Evolutionary conservation across 306 rosid species (phyloP).

Genomic region (Acacia confusa): DNA sequence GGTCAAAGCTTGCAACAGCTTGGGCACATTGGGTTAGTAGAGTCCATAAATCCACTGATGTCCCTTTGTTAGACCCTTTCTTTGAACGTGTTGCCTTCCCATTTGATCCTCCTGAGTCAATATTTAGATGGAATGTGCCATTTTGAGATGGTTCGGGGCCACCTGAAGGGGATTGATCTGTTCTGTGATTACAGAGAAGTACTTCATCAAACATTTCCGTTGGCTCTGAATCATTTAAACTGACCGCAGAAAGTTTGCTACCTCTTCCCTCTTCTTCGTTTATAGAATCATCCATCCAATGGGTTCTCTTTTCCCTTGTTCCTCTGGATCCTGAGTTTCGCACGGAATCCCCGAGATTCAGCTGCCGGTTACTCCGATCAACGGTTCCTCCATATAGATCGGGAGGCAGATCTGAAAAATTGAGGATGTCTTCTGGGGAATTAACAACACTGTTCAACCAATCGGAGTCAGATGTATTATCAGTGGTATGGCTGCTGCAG

Average conservation of each 20-base stretch:
- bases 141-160: slow-evolving; percentile 11
- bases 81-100: slow-evolving; percentile 44
- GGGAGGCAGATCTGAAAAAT: slow-evolving; percentile 17
- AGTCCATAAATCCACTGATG: slow-evolving; percentile 58
- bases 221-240: slow-evolving; percentile 35
- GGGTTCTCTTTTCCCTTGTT: slow-evolving; percentile 41
- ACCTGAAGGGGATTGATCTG: slow-evolving; percentile 19
- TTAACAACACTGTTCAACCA: slow-evolving; percentile 30
- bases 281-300: slow-evolving; percentile 30
- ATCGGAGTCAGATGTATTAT: slow-evolving; percentile 38
- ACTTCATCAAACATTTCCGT: slow-evolving; percentile 50
- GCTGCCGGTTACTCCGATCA: neutral
- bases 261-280: slow-evolving; percentile 45
- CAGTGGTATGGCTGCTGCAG: slow-evolving; percentile 41
- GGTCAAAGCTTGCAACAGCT: slow-evolving; percentile 66
- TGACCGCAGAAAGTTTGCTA: slow-evolving; percentile 49
- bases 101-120: slow-evolving; percentile 37
- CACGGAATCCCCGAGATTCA: slow-evolving; percentile 12
- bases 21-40: slow-evolving; percentile 75
- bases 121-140: neutral
- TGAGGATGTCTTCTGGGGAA: slow-evolving; percentile 27
- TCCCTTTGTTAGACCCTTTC: slow-evolving; percentile 47
- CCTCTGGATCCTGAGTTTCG: slow-evolving; percentile 10
- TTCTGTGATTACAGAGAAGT: slow-evolving; percentile 36
- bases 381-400: slow-evolving; percentile 31